Percentiles rank a stretch among this genome's conserved stretches.
Evolutionary conservation across 1,284 basidiomycete genomes (phyloP).

Genomic region (Irpex lacteus): DNA sequence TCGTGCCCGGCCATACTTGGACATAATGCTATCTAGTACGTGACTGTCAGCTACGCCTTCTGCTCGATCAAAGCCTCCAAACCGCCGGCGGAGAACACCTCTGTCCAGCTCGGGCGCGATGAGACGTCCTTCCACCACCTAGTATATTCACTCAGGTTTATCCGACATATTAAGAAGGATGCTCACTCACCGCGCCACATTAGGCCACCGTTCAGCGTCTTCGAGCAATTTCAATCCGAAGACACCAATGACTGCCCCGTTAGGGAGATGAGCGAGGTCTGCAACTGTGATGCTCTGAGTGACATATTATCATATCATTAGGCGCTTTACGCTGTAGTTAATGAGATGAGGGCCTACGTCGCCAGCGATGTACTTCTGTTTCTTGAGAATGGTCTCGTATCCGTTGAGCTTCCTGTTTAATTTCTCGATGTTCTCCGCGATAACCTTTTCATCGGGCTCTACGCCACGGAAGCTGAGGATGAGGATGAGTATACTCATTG

Average conservation of each 20-base stretch:
- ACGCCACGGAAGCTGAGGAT: not conserved
- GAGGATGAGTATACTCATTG: not conserved
- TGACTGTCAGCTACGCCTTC: too few species aligned
- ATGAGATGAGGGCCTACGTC: not conserved
- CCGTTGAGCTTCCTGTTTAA: not conserved
- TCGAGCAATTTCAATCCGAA: not conserved
- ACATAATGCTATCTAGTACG: too few species aligned
- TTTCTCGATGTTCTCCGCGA: not conserved
- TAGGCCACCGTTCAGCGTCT: not conserved
- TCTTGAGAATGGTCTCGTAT: not conserved
- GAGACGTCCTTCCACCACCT: conserved; percentile 4
- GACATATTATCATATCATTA: not conserved
- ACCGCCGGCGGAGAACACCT: not conserved
- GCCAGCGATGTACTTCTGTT: not conserved
- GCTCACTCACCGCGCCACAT: not conserved
- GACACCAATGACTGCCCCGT: not conserved
- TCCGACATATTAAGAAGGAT: too few species aligned
- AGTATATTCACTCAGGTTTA: too few species aligned
- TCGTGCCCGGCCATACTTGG: too few species aligned
- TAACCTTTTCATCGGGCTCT: not conserved
- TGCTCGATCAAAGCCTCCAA: too few species aligned
- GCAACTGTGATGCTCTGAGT: not conserved
- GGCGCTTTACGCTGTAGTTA: not conserved
- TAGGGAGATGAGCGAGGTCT: not conserved
- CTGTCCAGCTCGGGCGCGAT: not conserved